Evolutionary conservation across 2,329 filamentous ascomycete genomes (phyloP).

Genomic region (Colletotrichum abscissum): DNA sequence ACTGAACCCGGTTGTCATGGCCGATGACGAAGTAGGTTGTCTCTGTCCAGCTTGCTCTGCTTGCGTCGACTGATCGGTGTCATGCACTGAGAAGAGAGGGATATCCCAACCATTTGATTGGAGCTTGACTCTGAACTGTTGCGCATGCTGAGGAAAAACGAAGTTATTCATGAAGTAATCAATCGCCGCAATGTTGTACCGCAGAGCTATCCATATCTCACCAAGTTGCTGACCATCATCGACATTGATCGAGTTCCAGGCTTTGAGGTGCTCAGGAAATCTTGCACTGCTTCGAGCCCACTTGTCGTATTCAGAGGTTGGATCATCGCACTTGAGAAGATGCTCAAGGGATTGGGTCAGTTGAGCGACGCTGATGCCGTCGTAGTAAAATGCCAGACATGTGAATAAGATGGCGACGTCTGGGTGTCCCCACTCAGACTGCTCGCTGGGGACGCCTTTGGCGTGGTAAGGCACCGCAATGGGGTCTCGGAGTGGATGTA

Average conservation of each 20-base stretch:
- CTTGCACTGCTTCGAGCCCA: slow-evolving; percentile 53
- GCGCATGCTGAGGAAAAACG: slow-evolving; percentile 74
- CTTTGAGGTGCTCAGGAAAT: slow-evolving; percentile 57
- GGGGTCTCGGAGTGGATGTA: slow-evolving; percentile 64
- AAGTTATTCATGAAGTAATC: slow-evolving; percentile 73
- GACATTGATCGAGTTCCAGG: slow-evolving; percentile 69
- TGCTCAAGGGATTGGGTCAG: slow-evolving; percentile 60
- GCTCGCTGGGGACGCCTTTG: slow-evolving; percentile 71
- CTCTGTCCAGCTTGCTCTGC: neutral
- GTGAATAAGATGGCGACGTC: slow-evolving; percentile 75
- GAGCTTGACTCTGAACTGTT: slow-evolving; percentile 72
- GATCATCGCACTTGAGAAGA: slow-evolving; percentile 66
- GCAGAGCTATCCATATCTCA: slow-evolving; percentile 62
- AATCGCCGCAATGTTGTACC: slow-evolving; percentile 60
- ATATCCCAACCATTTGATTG: slow-evolving; percentile 77
- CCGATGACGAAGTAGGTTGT: slow-evolving; percentile 6
- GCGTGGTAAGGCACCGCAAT: slow-evolving; percentile 76
- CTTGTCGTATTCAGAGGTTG: slow-evolving; percentile 64
- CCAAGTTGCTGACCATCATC: slow-evolving; percentile 64
- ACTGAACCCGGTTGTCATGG: slow-evolving; percentile 74
- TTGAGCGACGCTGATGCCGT: slow-evolving; percentile 62
- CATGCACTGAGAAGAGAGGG: slow-evolving; percentile 52
- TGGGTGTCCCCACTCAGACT: slow-evolving; percentile 76
- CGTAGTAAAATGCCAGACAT: slow-evolving; percentile 75
- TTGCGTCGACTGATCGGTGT: slow-evolving; percentile 17